Evolutionary conservation across 306 rosid genomes (phyloP).

Genomic region (Canavalia ensiformis): DNA sequence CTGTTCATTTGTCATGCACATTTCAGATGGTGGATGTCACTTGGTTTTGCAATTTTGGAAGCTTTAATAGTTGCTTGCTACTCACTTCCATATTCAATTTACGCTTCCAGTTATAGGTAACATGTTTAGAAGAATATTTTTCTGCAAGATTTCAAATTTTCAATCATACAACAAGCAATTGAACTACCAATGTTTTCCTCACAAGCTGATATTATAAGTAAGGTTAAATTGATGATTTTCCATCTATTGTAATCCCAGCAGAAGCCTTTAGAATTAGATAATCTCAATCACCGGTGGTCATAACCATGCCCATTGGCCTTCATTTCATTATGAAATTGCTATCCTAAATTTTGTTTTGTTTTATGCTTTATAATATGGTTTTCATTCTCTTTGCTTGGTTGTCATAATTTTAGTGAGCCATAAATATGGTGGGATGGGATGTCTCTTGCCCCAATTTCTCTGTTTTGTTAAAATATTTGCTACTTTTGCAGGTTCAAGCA

Average conservation of each 20-base stretch:
- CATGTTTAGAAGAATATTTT: conserved; percentile 23
- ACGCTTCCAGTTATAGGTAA: conserved; percentile 82
- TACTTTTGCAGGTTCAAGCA: conserved; percentile 82
- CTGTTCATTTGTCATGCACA: conserved; percentile 46
- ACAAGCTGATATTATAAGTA: conserved; percentile 25
- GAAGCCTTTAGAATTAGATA: conserved; percentile 16
- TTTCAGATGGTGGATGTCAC: conserved; percentile 98
- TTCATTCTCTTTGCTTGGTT: conserved; percentile 28
- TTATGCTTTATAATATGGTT: conserved; percentile 34
- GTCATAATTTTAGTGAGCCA: conserved; percentile 19
- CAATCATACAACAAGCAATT: conserved; percentile 14
- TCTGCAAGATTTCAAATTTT: conserved; percentile 2
- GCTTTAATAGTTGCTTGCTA: conserved; percentile 83
- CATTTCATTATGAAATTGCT: conserved; percentile 30
- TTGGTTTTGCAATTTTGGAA: conserved; percentile 94
- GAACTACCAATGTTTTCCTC: conserved; percentile 31
- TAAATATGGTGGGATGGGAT: conserved; percentile 22
- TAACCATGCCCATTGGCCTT: conserved; percentile 39
- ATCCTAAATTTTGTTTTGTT: neutral
- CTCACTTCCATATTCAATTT: conserved; percentile 95
- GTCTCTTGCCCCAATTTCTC: neutral
- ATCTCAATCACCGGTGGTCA: conserved; percentile 31
- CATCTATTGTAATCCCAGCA: neutral
- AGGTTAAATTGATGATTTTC: conserved; percentile 39
- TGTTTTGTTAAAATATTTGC: conserved; percentile 37